phyloP scores from a whole-genome alignment of 2,329 filamentous ascomycete species.

The Xylaria sp. region DNA sequence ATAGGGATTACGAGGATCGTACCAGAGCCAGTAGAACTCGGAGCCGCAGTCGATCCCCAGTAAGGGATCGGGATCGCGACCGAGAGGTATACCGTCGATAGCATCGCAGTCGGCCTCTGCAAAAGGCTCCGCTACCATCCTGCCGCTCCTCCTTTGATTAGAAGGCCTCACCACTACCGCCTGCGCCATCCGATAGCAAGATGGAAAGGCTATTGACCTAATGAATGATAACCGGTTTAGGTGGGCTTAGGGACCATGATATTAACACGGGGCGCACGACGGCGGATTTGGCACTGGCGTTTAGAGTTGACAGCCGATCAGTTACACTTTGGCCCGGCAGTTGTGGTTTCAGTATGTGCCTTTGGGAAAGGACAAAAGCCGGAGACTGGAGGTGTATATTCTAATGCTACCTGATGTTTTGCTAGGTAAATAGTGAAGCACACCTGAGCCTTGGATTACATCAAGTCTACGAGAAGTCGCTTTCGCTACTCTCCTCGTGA shows the following conservation, averaged over 20 bases:
- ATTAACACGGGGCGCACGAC: slow-evolving; percentile 17
- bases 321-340: slow-evolving; percentile 7
- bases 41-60: slow-evolving; percentile 59
- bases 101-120: slow-evolving; percentile 37
- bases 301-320: slow-evolving; percentile 21
- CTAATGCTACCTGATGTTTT: background rate
- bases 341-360: slow-evolving; percentile 6
- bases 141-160: background rate
- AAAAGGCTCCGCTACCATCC: background rate
- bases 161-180: background rate
- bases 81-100: slow-evolving; percentile 63
- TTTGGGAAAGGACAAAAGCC: background rate
- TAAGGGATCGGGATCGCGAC: slow-evolving; percentile 50
- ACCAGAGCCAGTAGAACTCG: slow-evolving; percentile 54
- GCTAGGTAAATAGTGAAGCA: slow-evolving; percentile 7
- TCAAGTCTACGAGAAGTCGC: slow-evolving; percentile 50
- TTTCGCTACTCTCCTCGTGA: slow-evolving; percentile 75
- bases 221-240: slow-evolving; percentile 24
- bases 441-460: slow-evolving; percentile 11
- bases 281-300: slow-evolving; percentile 22
- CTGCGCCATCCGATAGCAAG: background rate
- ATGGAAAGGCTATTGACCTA: slow-evolving; percentile 12
- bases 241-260: background rate
- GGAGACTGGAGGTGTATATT: background rate
- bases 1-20: slow-evolving; percentile 50